Evolutionary conservation across 2,329 filamentous ascomycete species (phyloP).

Genomic region (Penicillium sclerotiorum): DNA sequence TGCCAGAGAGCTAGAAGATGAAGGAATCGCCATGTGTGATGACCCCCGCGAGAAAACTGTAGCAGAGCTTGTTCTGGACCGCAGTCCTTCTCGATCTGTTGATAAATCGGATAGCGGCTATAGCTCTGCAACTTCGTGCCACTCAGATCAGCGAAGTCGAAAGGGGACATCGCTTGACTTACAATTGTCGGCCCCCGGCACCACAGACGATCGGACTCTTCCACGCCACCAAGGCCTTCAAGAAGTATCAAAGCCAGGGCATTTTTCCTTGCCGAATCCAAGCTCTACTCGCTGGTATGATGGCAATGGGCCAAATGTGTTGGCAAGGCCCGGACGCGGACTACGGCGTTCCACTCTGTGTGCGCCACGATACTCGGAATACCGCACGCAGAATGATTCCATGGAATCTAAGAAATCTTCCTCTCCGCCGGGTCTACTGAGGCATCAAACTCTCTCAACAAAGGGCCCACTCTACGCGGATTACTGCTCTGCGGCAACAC

Average conservation of each 20-base stretch:
- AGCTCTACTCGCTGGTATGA: slow-evolving; percentile 20
- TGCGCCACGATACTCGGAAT: slow-evolving; percentile 27
- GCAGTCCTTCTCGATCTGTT: slow-evolving; percentile 26
- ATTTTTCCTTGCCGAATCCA: slow-evolving; percentile 17
- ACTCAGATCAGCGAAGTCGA: slow-evolving; percentile 29
- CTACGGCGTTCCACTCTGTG: slow-evolving; percentile 26
- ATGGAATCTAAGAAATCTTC: neutral
- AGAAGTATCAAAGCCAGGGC: slow-evolving; percentile 11
- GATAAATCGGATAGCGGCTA: slow-evolving; percentile 44
- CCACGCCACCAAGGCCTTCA: slow-evolving; percentile 25
- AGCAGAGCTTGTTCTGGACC: slow-evolving; percentile 13
- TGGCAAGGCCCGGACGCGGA: slow-evolving; percentile 5
- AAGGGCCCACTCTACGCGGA: slow-evolving; percentile 15
- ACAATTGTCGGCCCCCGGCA: slow-evolving; percentile 25
- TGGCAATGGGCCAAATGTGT: slow-evolving; percentile 10
- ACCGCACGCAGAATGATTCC: slow-evolving; percentile 8
- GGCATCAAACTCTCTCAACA: slow-evolving; percentile 6
- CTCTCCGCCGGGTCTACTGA: neutral
- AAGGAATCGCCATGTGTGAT: slow-evolving; percentile 24
- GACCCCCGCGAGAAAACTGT: slow-evolving; percentile 19
- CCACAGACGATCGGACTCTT: slow-evolving; percentile 10
- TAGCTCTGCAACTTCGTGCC: slow-evolving; percentile 38
- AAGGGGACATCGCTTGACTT: slow-evolving; percentile 31
- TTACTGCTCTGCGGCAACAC: slow-evolving; percentile 6
- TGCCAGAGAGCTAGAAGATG: slow-evolving; percentile 24